phyloP scores from a whole-genome alignment of 2,329 filamentous ascomycete genomes.

The Mycocentrospora acerina region DNA sequence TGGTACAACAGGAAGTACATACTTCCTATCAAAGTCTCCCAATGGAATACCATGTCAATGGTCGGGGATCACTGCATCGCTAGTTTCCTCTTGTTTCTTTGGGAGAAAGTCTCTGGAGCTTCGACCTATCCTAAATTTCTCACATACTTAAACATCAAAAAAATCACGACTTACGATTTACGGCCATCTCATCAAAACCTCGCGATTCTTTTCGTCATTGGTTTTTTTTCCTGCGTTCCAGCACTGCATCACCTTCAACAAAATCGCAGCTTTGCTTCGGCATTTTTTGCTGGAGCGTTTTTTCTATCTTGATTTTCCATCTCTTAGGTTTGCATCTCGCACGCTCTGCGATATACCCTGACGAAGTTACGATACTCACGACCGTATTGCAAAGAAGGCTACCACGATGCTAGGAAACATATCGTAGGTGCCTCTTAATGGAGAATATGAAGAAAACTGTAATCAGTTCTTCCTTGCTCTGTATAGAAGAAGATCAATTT shows the following conservation, averaged over 20 bases:
- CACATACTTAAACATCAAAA: too few relatives aligned
- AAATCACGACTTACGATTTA: too few relatives aligned
- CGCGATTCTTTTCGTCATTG: too few relatives aligned
- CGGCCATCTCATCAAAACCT: too few relatives aligned
- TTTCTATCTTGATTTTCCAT: not conserved
- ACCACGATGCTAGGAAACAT: constrained; percentile 13
- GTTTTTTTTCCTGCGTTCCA: constrained; percentile 3
- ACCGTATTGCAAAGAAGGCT: constrained; percentile 28
- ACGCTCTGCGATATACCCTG: constrained; percentile 21
- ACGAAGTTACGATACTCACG: constrained; percentile 29
- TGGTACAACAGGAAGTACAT: constrained; percentile 3
- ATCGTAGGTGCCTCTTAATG: constrained; percentile 13
- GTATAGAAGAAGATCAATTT: too few relatives aligned
- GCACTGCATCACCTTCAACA: constrained; percentile 7
- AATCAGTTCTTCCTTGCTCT: too few relatives aligned
- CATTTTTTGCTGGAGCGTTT: constrained; percentile 9
- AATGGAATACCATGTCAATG: constrained; percentile 4
- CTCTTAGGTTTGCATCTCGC: too few relatives aligned
- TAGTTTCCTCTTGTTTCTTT: constrained; percentile 1
- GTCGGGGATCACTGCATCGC: not conserved
- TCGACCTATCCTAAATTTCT: too few relatives aligned
- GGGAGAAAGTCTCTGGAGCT: too few relatives aligned
- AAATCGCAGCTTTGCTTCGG: constrained; percentile 14
- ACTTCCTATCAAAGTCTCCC: constrained; percentile 13
- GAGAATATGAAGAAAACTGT: constrained; percentile 12